Base-by-base conservation (phyloP, 2,329 filamentous ascomycete species). In the Talaromyces sp. region DNA sequence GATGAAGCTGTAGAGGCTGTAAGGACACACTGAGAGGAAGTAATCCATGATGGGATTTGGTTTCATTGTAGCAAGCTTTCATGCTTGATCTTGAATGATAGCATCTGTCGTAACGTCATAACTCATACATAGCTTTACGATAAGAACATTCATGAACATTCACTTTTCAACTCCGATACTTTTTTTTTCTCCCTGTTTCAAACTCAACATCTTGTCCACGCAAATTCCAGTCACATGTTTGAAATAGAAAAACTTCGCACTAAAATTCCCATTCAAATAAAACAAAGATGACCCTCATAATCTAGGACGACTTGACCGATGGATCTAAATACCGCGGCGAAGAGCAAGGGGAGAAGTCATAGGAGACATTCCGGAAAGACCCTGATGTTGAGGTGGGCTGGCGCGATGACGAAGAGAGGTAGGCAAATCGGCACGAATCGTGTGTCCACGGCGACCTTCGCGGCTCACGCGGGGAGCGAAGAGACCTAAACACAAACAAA, bases 391-490 rank as follows among this genome's bases (percentile, higher is more conserved):
- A 15, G 64, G 54, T 13, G 47, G 52, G 43, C 64, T 63, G 1
- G 27, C 17, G n/a, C 39, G 31, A 11, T 66, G 54, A 45, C 60
- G 64, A 62, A 41, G 31, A 33, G 54, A 33, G 31, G 50, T 37
- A 37, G 60, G 11, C 25, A 59, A 59, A 13, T 62, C 52, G 41
- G 37, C 37, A 39, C 52, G 64, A 35, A 50, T 7, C n/a, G 45
- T 33, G 17, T 58, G 61, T 37, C 61, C 60, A 31, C 64, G 64
- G 8, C 64, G 59, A 19, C 25, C 89, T 68, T 91, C 88, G 17
- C 89, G 86, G 17, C 88, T 87, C 56, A 89, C 88, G 68, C 90
- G 90, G 5, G 92, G 92, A 3, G 92, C 91, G 75, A 93, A 96
- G 0, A 96, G 84, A 0, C 89, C 89, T 91, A 50, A 13, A 60